Evolutionary conservation across 2,329 filamentous ascomycete species (phyloP), one percentile per base, ranked within the genome.

Genomic region (Ophiostoma tasmaniense): DNA sequence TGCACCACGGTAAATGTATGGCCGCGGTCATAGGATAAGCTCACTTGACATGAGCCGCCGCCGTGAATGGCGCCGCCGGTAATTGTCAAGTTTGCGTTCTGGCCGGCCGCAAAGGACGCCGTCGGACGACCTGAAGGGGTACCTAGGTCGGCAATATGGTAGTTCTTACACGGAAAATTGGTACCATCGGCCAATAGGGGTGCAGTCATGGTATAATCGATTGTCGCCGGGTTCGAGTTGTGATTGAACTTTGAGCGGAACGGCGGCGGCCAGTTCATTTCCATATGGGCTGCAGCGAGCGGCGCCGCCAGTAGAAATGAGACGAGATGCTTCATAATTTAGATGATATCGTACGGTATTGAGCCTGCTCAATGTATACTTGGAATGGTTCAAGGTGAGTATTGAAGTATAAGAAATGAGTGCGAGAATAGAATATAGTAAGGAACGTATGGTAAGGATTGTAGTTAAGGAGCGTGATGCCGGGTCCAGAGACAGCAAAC

Each of bases 41-140:
- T 86, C 64, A 91, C 81, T 79, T 95, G 91, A 79, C 91, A 93
- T 11, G 88, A 91, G 55, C 91, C 91, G 52, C 91, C 90, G 50
- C 82, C 80, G 79, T 92, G 90, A 67, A 78, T 78, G 64, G 87
- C 86, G 66, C 83, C 84, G 45, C 90, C 90, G 70, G 79, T 79
- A 68, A 93, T 80, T 70, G 83, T 85, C 78, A 93, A 82, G 73
- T 85, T 84, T 78, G 91, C 87, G 50, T 55, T 55, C 22, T 55
- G 22, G 22, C 10, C 8, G 7, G 22, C 22, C 2, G 22, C 11
- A 25, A 55, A 55, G 14, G 50, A 55, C 50, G 20, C 50, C 8
- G 50, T 55, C n/a, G 50, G 50, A 4, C 50, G 11, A 4, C 50
- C n/a, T 1, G 50, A 25, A 22, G 50, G 10, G 14, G 50, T 5